phyloP scores from a whole-genome alignment of 1,139 yeast genomes.

The Zhuliangozyma blackwelliae region DNA sequence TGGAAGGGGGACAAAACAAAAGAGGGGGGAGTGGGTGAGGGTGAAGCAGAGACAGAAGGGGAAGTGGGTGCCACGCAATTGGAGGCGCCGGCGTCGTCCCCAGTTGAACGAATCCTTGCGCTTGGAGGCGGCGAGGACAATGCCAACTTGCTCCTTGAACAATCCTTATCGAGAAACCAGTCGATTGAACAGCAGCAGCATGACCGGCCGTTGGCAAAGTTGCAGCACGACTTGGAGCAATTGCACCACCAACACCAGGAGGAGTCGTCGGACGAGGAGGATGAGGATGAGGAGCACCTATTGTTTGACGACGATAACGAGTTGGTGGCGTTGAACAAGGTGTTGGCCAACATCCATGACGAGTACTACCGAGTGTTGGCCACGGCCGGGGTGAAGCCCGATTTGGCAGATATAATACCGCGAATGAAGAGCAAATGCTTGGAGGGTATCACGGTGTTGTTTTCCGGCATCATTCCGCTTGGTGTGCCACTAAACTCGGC shows the following conservation, averaged over 20 bases:
- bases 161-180: slow-evolving; percentile 53
- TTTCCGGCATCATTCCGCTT: slow-evolving; percentile 83
- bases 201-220: slow-evolving; percentile 77
- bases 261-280: slow-evolving; percentile 14
- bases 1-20: slow-evolving; percentile 15
- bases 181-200: slow-evolving; percentile 64
- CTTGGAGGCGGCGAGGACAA: slow-evolving; percentile 49
- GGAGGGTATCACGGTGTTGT: slow-evolving; percentile 64
- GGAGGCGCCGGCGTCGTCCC: slow-evolving; percentile 23
- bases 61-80: slow-evolving; percentile 2
- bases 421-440: slow-evolving; percentile 64
- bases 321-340: slow-evolving; percentile 57
- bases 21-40: slow-evolving; percentile 12
- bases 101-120: slow-evolving; percentile 48
- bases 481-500: slow-evolving; percentile 67
- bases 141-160: slow-evolving; percentile 42
- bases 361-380: slow-evolving; percentile 54
- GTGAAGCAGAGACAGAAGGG: slow-evolving; percentile 8
- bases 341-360: slow-evolving; percentile 59
- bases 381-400: slow-evolving; percentile 33
- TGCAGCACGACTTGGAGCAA: slow-evolving; percentile 71
- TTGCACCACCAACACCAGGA: slow-evolving; percentile 28
- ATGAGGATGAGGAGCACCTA: slow-evolving; percentile 42
- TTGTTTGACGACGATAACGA: slow-evolving; percentile 81
- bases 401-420: slow-evolving; percentile 68